Base-by-base conservation (phyloP, 306 rosid species). In the Cucurbita pepo region DNA sequence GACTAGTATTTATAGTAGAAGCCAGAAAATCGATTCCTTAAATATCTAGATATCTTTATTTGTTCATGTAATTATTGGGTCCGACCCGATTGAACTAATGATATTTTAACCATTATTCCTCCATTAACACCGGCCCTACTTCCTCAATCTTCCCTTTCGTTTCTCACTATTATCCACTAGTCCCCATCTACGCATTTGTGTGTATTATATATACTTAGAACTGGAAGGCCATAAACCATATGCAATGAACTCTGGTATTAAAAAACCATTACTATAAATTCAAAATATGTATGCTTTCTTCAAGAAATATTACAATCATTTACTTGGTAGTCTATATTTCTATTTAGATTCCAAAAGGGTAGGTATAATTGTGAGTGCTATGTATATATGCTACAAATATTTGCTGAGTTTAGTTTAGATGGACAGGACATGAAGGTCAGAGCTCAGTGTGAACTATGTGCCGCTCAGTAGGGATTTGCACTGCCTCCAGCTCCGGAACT, bases 381-480 rank as follows among this genome's bases (percentile, higher is more conserved):
- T 50, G 55, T 69, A 69, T 67, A 67, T 47, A 22, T 67, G 73
- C 56, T 67, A 67, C 73, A 47, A 67, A 67, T 63, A 63, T 63
- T 63, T 63, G 34, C 67, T 61, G 70, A 63, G 70, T 69, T 69
- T 69, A 47, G 58, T 21, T 47, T 30, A 69, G 74, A 50, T n/a
- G 22, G 43, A 67, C 11, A 47, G 73, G 56, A 67, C 7, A 25
- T 50, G 41, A 30, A 69, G 74, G 59, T 85, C 79, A 90, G 78
- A 90, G 87, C 80, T 93, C 98, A 52, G 87, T 83, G 74, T 90
- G 97, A 79, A 71, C 83, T 74, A 76, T 82, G 71, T 81, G 52
- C 36, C 56, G 52, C 21, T 72, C 76, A 5, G 63, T 51, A n/a
- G 62, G 34, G 45, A 71, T 34, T 37, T 51, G 44, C 44, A 52